Conservation (phyloP, 2,329 filamentous ascomycete genomes). For the Cercospora canescens region DNA sequence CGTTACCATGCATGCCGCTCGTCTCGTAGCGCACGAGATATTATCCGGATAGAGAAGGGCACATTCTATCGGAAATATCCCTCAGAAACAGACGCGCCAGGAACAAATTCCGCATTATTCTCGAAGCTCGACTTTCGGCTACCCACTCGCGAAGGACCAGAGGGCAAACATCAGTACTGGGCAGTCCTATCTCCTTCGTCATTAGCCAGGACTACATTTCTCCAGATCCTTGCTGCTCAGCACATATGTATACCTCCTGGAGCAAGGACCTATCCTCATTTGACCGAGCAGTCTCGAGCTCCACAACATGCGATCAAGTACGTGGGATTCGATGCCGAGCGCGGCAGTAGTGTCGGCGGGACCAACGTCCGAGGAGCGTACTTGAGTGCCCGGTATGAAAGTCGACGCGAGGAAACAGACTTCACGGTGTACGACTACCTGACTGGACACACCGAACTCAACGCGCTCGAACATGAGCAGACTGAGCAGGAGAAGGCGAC, state of each 20-base stretch:
- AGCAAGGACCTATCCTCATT: constrained; percentile 75
- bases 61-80: constrained; percentile 83
- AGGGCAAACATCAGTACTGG: constrained; percentile 63
- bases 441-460: constrained; percentile 78
- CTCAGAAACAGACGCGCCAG: constrained; percentile 40
- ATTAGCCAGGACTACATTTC: constrained; percentile 76
- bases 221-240: constrained; percentile 75
- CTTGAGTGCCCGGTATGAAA: constrained; percentile 88
- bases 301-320: constrained; percentile 75
- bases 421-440: constrained; percentile 82
- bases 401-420: constrained; percentile 79
- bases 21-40: constrained; percentile 4
- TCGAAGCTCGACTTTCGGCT: constrained; percentile 69
- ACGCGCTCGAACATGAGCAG: constrained; percentile 62
- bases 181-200: constrained; percentile 79
- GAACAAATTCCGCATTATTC: constrained; percentile 52
- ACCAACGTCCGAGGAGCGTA: constrained; percentile 72
- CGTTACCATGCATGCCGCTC: constrained; percentile 12
- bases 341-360: constrained; percentile 53
- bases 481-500: constrained; percentile 46
- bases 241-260: constrained; percentile 74
- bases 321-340: constrained; percentile 84
- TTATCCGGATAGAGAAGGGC: constrained; percentile 70
- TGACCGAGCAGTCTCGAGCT: constrained; percentile 60
- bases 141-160: constrained; percentile 38